Evolutionary conservation across 352 stramenopile species (phyloP).

Genomic region (Globisporangium splendens): DNA sequence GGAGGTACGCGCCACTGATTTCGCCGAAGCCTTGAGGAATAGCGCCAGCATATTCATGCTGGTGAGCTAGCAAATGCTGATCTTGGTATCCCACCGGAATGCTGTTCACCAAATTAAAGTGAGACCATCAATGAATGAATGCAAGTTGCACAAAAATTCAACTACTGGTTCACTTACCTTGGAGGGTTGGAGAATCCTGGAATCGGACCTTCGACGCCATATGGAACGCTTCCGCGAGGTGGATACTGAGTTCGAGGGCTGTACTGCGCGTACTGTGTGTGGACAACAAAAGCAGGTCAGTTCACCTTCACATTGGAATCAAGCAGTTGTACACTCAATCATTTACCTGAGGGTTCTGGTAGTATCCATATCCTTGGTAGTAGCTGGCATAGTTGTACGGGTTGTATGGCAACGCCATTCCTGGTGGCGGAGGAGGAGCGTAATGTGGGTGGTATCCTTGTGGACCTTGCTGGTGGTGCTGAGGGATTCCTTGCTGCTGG

Average conservation of each 20-base stretch:
- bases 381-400: constrained; percentile 86
- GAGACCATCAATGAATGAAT: neutral
- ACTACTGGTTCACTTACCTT: constrained; percentile 23
- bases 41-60: constrained; percentile 74
- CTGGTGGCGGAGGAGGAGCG: constrained; percentile 70
- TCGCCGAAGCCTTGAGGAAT: constrained; percentile 82
- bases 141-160: no score
- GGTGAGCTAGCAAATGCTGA: constrained; percentile 74
- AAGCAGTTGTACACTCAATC: neutral
- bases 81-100: constrained; percentile 81
- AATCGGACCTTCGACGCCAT: constrained; percentile 77
- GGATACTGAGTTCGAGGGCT: constrained; percentile 84
- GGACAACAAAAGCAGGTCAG: constrained; percentile 4
- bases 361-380: constrained; percentile 87
- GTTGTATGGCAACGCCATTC: constrained; percentile 87
- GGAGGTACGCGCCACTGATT: constrained; percentile 73
- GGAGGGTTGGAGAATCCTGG: constrained; percentile 76
- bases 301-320: neutral
- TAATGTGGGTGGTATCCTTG: constrained; percentile 83
- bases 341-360: constrained; percentile 79
- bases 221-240: constrained; percentile 77
- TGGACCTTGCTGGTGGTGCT: constrained; percentile 57
- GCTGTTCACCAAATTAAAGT: constrained; percentile 17
- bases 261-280: constrained; percentile 80
- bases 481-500: constrained; percentile 43